Percentiles rank a stretch among this genome's conserved stretches.
These are phyloP conservation scores for Auriscalpium vulgare DNA, from an alignment of 768 basidiomycete species.

Conservation along the genomic window DNA sequence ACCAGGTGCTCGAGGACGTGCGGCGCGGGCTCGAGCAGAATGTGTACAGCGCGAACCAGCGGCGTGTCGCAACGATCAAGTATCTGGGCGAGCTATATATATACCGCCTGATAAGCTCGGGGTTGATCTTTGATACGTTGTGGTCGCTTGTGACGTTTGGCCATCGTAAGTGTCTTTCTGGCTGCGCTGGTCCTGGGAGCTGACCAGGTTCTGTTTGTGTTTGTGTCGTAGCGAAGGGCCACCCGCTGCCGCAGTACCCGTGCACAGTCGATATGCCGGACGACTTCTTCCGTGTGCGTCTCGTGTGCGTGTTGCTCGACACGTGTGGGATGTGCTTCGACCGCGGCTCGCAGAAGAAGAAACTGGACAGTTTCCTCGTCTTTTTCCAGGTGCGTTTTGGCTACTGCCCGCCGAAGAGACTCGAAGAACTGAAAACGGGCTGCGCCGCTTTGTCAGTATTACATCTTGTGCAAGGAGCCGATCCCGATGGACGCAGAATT, in stretches of 20 bases:
- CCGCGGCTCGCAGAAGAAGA: slow-evolving; percentile 84
- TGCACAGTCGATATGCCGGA: slow-evolving; percentile 85
- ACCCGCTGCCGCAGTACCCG: slow-evolving; percentile 71
- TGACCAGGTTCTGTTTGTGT: not conserved
- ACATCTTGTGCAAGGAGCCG: slow-evolving; percentile 80
- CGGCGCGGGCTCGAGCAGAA: slow-evolving; percentile 89
- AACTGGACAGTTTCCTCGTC: slow-evolving; percentile 83
- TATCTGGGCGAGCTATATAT: slow-evolving; percentile 97
- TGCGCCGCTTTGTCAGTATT: slow-evolving; percentile 41
- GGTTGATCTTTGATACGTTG: slow-evolving; percentile 85
- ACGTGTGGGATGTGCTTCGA: slow-evolving; percentile 98
- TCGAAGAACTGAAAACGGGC: too few species aligned
- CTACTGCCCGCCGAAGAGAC: too few species aligned
- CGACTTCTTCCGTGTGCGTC: slow-evolving; percentile 90
- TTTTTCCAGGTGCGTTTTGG: slow-evolving; percentile 82
- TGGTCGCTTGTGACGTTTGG: slow-evolving; percentile 96
- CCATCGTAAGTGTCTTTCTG: slow-evolving; percentile 59
- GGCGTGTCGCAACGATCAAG: slow-evolving; percentile 84
- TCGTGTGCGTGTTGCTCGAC: slow-evolving; percentile 89
- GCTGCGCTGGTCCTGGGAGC: not conserved
- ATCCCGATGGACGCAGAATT: slow-evolving; percentile 98
- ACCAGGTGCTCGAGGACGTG: slow-evolving; percentile 92
- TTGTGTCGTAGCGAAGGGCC: slow-evolving; percentile 62
- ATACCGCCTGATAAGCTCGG: slow-evolving; percentile 83
- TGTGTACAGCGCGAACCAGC: slow-evolving; percentile 90